Evolutionary conservation across 495 filamentous ascomycete genomes (phyloP).

Genomic region (Xylaria castorea): DNA sequence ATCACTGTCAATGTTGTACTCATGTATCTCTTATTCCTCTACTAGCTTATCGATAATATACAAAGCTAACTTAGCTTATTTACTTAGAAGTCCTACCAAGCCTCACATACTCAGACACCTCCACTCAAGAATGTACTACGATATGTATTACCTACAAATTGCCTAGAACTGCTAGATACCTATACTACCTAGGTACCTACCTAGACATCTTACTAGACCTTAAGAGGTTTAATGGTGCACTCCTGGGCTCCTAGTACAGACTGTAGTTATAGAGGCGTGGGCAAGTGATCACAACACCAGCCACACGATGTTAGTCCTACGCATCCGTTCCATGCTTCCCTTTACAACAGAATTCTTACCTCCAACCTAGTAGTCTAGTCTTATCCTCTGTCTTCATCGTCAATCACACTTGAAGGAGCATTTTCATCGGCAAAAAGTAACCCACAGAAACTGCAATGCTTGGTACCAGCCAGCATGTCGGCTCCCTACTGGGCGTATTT

Average conservation of each 20-base stretch:
- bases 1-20: background rate
- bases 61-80: background rate
- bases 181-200: background rate
- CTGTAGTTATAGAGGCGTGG: background rate
- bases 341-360: slow-evolving; percentile 4
- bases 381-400: background rate
- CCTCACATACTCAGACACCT: background rate
- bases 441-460: slow-evolving; percentile 17
- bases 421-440: background rate
- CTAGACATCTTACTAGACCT: background rate
- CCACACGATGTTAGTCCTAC: slow-evolving; percentile 22
- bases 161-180: background rate
- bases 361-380: background rate
- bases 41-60: background rate
- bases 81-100: slow-evolving; percentile 20
- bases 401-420: background rate
- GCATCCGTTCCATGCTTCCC: slow-evolving; percentile 6
- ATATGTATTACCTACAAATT: background rate
- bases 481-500: background rate
- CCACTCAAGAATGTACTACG: background rate
- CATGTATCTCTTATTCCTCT: background rate
- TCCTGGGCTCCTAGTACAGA: background rate
- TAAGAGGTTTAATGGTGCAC: background rate
- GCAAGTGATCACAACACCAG: slow-evolving; percentile 4
- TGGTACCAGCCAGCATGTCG: slow-evolving; percentile 1